Evolutionary conservation across 495 filamentous ascomycete species (phyloP).

Genomic region (Usnea hakonensis): DNA sequence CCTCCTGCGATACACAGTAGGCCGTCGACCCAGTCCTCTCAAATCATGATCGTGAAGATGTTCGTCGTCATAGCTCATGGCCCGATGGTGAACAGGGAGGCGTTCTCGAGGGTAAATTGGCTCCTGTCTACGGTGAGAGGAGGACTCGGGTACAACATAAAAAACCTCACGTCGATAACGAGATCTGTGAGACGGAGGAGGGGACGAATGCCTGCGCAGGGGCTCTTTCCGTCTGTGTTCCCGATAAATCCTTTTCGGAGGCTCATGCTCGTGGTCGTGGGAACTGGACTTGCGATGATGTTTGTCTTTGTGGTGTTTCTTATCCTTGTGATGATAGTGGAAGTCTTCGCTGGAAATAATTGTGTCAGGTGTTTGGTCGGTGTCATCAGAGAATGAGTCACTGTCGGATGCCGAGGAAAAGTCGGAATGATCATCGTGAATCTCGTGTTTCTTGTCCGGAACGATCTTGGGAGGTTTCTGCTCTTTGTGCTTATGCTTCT

Average conservation of each 20-base stretch:
- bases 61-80: constrained; percentile 1
- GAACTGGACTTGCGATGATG: not conserved
- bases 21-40: not conserved
- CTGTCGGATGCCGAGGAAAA: constrained; percentile 1
- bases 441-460: not conserved
- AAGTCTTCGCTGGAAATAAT: constrained; percentile 5
- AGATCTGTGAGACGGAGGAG: not conserved
- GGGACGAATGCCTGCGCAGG: not conserved
- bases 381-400: not conserved
- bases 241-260: not conserved
- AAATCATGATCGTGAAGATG: not conserved
- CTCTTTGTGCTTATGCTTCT: not conserved
- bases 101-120: not conserved
- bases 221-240: constrained; percentile 11
- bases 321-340: not conserved
- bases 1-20: not conserved
- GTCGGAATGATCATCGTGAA: constrained; percentile 4
- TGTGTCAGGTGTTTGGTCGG: constrained; percentile 3
- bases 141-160: not conserved
- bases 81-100: not conserved
- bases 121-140: not conserved
- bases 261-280: not conserved
- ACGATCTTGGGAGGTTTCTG: constrained; percentile 3
- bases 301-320: not conserved
- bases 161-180: not conserved